phyloP scores from a whole-genome alignment of 2,329 filamentous ascomycete genomes.

The Byssothecium circinans region DNA sequence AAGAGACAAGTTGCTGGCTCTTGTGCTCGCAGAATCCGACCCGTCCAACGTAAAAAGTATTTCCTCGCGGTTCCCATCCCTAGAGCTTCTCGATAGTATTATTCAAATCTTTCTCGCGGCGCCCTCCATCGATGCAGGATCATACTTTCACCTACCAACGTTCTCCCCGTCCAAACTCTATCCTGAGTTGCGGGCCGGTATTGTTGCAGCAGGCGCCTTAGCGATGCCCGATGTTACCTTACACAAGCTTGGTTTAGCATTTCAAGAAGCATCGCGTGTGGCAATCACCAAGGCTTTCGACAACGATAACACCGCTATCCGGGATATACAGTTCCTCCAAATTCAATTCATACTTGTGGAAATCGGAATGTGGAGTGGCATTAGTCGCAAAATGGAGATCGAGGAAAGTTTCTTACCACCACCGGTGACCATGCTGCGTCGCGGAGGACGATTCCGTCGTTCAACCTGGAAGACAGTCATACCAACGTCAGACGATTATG shows the following conservation, averaged over 20 bases:
- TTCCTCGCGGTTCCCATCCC: slow-evolving; percentile 64
- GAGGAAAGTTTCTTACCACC: slow-evolving; percentile 60
- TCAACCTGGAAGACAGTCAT: slow-evolving; percentile 57
- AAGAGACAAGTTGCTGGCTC: slow-evolving; percentile 63
- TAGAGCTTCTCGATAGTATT: slow-evolving; percentile 62
- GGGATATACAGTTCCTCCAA: slow-evolving; percentile 54
- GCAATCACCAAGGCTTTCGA: slow-evolving; percentile 49
- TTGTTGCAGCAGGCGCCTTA: slow-evolving; percentile 63
- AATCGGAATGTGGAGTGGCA: slow-evolving; percentile 61
- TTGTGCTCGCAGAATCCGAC: slow-evolving; percentile 63
- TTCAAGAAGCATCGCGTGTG: slow-evolving; percentile 53
- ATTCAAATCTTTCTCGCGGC: slow-evolving; percentile 63
- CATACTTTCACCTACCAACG: slow-evolving; percentile 64
- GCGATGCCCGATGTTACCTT: slow-evolving; percentile 59
- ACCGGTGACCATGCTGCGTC: slow-evolving; percentile 58
- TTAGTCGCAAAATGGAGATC: slow-evolving; percentile 62
- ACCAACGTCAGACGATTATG: slow-evolving; percentile 58
- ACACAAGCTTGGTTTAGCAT: slow-evolving; percentile 60
- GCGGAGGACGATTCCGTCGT: slow-evolving; percentile 61
- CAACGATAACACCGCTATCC: slow-evolving; percentile 53
- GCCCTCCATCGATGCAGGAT: slow-evolving; percentile 59
- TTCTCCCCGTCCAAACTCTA: slow-evolving; percentile 59
- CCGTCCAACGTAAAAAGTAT: slow-evolving; percentile 53
- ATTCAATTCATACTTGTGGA: slow-evolving; percentile 51
- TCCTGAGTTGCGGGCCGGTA: slow-evolving; percentile 63